These are phyloP conservation scores for Citrus trifoliata DNA, from an alignment of 345 rosid species.

Conservation along the genomic window DNA sequence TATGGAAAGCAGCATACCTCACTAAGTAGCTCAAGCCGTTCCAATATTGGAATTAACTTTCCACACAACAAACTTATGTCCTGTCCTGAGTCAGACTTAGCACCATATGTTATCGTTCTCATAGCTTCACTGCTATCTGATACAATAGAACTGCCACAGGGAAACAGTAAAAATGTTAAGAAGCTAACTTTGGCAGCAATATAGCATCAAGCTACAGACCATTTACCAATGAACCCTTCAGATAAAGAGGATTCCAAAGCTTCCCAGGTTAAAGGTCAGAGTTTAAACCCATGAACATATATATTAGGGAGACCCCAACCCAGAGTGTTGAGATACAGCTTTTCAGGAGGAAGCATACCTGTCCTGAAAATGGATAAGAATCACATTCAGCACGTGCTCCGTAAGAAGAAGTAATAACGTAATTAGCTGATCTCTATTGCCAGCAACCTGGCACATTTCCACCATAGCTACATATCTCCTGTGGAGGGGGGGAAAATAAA, in stretches of 20 bases:
- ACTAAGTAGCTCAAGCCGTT: slow-evolving; percentile 70
- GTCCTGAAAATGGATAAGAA: slow-evolving; percentile 80
- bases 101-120: slow-evolving; percentile 38
- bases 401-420: slow-evolving; percentile 68
- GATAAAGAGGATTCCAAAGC: background rate
- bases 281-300: background rate
- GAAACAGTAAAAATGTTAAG: background rate
- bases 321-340: background rate
- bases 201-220: background rate
- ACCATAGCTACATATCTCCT: slow-evolving; percentile 96
- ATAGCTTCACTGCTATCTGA: slow-evolving; percentile 29
- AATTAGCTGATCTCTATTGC: slow-evolving; percentile 70
- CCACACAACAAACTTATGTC: slow-evolving; percentile 50
- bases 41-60: slow-evolving; percentile 63
- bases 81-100: slow-evolving; percentile 36
- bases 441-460: slow-evolving; percentile 87
- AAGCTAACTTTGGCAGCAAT: background rate
- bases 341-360: slow-evolving; percentile 38
- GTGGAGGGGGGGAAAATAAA: slow-evolving; percentile 20
- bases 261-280: background rate
- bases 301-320: background rate
- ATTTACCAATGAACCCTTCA: background rate
- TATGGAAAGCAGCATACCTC: slow-evolving; percentile 53
- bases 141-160: slow-evolving; percentile 42
- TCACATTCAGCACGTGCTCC: slow-evolving; percentile 69